A percentile compares a stretch with the other conserved stretches of the same genome.
These are phyloP conservation scores for Lathyrus sativus DNA, from an alignment of 306 rosid species.

Conservation along the genomic window DNA sequence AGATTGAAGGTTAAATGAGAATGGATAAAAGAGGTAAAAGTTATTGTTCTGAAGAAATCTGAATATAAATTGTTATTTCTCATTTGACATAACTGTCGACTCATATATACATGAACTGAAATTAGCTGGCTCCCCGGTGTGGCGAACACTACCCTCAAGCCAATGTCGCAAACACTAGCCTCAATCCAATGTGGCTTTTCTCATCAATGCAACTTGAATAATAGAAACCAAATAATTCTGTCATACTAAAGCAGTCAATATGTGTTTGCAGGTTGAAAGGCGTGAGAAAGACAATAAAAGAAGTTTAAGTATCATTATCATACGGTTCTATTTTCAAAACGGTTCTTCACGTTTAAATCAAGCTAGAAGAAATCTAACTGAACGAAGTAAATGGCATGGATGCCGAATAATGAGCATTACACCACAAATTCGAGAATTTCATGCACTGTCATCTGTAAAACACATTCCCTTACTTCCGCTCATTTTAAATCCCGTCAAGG, in stretches of 20 bases:
- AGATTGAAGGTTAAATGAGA: not conserved
- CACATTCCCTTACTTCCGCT: conserved; percentile 77
- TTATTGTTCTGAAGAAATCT: not conserved
- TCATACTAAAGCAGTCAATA: conserved; percentile 41
- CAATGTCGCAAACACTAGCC: conserved; percentile 1
- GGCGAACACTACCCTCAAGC: conserved; percentile 13
- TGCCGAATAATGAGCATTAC: conserved; percentile 88
- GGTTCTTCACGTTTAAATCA: conserved; percentile 83
- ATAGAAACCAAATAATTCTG: conserved; percentile 22
- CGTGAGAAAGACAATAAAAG: conserved; percentile 87
- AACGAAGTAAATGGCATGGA: conserved; percentile 94
- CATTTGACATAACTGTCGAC: not conserved
- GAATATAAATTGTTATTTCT: conserved; percentile 4
- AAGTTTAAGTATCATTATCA: conserved; percentile 59
- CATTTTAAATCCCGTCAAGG: conserved; percentile 63
- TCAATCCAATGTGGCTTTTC: conserved; percentile 4
- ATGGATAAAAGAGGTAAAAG: not conserved
- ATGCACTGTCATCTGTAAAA: conserved; percentile 84
- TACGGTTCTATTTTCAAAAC: conserved; percentile 82
- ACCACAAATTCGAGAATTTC: conserved; percentile 90
- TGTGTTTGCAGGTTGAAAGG: conserved; percentile 85
- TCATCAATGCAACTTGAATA: conserved; percentile 15
- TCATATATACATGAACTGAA: conserved; percentile 5
- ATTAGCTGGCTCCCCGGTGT: conserved; percentile 9
- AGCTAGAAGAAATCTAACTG: conserved; percentile 86